Percentiles rank a stretch among this genome's conserved stretches.
Conservation (phyloP, 1,284 basidiomycete genomes). For the Cutaneotrichosporon sp. region DNA sequence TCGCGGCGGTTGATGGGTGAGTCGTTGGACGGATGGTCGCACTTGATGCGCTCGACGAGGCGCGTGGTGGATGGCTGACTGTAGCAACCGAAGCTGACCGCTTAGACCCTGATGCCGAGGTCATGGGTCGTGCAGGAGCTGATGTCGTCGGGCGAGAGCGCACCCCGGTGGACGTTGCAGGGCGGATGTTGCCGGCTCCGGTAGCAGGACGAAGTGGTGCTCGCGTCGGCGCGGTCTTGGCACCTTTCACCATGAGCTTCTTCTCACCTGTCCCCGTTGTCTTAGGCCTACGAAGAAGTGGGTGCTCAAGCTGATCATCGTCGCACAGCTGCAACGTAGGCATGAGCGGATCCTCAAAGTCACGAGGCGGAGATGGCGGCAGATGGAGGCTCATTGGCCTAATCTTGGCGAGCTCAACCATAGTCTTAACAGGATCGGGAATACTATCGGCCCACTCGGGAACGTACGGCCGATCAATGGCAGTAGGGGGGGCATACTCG, state of each 20-base stretch:
- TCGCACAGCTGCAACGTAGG: conserved; percentile 2
- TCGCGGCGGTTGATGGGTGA: background rate
- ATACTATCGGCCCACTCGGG: conserved; percentile 15
- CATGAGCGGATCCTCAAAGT: background rate
- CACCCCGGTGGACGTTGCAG: too few species aligned
- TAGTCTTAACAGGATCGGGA: conserved; percentile 13
- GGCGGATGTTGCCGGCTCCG: too few species aligned
- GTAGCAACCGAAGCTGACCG: background rate
- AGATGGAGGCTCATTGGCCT: conserved; percentile 3
- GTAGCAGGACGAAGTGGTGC: too few species aligned
- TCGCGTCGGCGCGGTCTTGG: too few species aligned
- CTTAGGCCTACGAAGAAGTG: conserved; percentile 8
- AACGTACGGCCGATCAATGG: conserved; percentile 9
- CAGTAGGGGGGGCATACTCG: conserved; percentile 14
- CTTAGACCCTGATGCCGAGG: background rate
- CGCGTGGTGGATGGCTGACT: background rate
- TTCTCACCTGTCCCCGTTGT: too few species aligned
- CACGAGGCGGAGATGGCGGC: background rate
- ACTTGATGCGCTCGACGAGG: background rate
- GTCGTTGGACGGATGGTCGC: background rate
- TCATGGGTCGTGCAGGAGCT: background rate
- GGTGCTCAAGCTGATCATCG: conserved; percentile 14
- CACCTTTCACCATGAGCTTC: too few species aligned
- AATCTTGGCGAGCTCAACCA: conserved; percentile 9
- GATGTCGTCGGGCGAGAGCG: background rate